Percentiles rank a stretch among this genome's conserved stretches.
phyloP scores from a whole-genome alignment of 1,284 basidiomycete genomes.

The Cutaneotrichosporon cavernicola region DNA sequence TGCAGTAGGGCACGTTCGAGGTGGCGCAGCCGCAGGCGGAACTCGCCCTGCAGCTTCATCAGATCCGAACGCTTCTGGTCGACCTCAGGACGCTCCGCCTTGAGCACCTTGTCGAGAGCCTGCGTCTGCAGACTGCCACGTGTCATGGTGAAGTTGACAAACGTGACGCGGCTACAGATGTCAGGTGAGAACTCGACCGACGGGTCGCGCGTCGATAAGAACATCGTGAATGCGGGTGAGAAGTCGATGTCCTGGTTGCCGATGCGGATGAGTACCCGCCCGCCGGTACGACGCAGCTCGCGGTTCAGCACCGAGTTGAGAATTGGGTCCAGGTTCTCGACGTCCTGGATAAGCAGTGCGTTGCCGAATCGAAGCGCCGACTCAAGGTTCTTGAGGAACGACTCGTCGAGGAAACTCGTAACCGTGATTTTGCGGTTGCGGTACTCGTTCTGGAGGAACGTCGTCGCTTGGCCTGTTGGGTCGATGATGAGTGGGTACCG shows the following conservation, averaged over 20 bases:
- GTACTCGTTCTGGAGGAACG: conserved; percentile 92
- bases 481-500: conserved; percentile 98
- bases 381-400: conserved; percentile 97
- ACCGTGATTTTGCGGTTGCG: conserved; percentile 95
- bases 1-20: conserved; percentile 91
- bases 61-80: conserved; percentile 96
- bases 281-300: conserved; percentile 91
- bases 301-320: conserved; percentile 96
- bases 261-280: conserved; percentile 93
- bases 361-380: conserved; percentile 99
- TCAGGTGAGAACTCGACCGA: conserved; percentile 97
- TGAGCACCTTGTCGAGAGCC: conserved; percentile 93
- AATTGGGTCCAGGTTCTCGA: conserved; percentile 96
- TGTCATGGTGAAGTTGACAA: conserved; percentile 99
- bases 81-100: conserved; percentile 93
- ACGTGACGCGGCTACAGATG: conserved; percentile 97
- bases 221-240: conserved; percentile 98
- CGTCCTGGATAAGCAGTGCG: conserved; percentile 94
- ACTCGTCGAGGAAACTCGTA: conserved; percentile 97
- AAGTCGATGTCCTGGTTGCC: conserved; percentile 99
- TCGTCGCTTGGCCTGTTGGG: conserved; percentile 96
- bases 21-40: conserved; percentile 85
- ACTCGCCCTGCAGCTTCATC: conserved; percentile 98
- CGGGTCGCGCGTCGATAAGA: conserved; percentile 94
- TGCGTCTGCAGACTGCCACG: conserved; percentile 97